Conservation (phyloP, 306 rosid species). For the Inga oerstediana region DNA sequence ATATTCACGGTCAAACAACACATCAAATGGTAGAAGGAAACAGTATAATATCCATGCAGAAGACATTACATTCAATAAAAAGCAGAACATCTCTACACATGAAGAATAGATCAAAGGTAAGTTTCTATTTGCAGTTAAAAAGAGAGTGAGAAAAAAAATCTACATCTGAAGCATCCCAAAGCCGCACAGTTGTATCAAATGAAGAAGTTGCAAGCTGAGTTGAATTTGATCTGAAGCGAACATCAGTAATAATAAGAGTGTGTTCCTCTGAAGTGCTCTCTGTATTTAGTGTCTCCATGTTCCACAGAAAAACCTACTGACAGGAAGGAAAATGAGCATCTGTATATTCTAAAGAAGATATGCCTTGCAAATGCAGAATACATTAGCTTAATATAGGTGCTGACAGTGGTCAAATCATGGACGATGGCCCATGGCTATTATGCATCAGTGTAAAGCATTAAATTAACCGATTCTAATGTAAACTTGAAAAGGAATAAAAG, state of each 20-base stretch:
- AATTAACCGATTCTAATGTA: slow-evolving; percentile 7
- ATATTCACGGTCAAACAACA: neutral
- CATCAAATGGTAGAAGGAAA: slow-evolving; percentile 1
- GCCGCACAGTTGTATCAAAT: slow-evolving; percentile 83
- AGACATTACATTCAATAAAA: slow-evolving; percentile 13
- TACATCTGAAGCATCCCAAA: slow-evolving; percentile 98
- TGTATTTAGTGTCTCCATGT: slow-evolving; percentile 85
- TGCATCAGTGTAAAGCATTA: slow-evolving; percentile 4
- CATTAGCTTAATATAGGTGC: slow-evolving; percentile 19
- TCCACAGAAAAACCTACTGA: slow-evolving; percentile 87
- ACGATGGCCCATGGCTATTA: slow-evolving; percentile 6
- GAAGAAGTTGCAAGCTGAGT: slow-evolving; percentile 94
- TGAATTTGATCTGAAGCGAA: slow-evolving; percentile 92
- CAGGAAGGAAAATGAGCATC: slow-evolving; percentile 42
- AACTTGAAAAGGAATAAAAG: neutral
- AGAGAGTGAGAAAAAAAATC: slow-evolving; percentile 28
- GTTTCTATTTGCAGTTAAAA: slow-evolving; percentile 14
- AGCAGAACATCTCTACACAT: slow-evolving; percentile 16
- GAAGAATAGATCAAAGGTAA: slow-evolving; percentile 13
- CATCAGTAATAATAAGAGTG: slow-evolving; percentile 72
- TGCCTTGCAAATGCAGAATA: slow-evolving; percentile 8
- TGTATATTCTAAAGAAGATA: slow-evolving; percentile 21
- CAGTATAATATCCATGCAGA: neutral
- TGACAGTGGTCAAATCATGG: slow-evolving; percentile 15
- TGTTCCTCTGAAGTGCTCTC: slow-evolving; percentile 80